Evolutionary conservation across 2,329 filamentous ascomycete species (phyloP), one percentile per base, ranked within the genome.

Genomic region (Aphanocladium album): DNA sequence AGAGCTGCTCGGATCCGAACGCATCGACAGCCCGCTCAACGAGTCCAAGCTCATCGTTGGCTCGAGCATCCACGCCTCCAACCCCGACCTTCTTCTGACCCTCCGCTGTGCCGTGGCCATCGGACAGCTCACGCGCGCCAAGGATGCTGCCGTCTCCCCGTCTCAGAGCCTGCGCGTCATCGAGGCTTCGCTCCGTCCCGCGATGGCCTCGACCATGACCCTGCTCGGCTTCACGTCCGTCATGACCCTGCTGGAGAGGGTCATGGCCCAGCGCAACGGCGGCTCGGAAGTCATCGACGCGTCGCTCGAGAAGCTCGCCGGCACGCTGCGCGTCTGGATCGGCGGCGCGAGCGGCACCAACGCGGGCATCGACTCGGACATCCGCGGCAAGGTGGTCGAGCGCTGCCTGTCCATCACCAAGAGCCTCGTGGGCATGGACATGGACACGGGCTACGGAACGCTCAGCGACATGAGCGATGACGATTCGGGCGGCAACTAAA

Each of bases 101-200:
- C 75, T 88, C 7, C 77, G 80, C 41, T 87, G 84, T 66, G 83
- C 84, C 27, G 84, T 84, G 77, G 79, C 81, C 14, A 80, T 87
- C 52, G 83, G 85, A 8, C 81, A 87, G 65, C 76, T 88, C 16
- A 77, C 78, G 58, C 78, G 78, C 25, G 74, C 72, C 41, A 68
- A 79, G 49, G 73, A 73, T 47, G 69, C 65, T 3, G 63, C 62
- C 25, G 65, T 63, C 25, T 63, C 66, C 2, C 77, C 78, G 0
- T 71, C 75, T 21, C 74, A 77, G 27, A 77, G 79, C 2, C 73
- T 81, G 3, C 72, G 72, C 11, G 73, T 83, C 19, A 79, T 86
- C 57, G 75, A 80, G 43, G 77, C 76, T 11, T 80, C 86, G 45
- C 72, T 76, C 23, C 75, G 79, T 7, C 76, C 76, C 1, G 71